Percentiles rank a stretch among this genome's conserved stretches.
These are phyloP conservation scores for Saprolegnia diclina DNA, from an alignment of 352 stramenopile species.

Conservation along the genomic window DNA sequence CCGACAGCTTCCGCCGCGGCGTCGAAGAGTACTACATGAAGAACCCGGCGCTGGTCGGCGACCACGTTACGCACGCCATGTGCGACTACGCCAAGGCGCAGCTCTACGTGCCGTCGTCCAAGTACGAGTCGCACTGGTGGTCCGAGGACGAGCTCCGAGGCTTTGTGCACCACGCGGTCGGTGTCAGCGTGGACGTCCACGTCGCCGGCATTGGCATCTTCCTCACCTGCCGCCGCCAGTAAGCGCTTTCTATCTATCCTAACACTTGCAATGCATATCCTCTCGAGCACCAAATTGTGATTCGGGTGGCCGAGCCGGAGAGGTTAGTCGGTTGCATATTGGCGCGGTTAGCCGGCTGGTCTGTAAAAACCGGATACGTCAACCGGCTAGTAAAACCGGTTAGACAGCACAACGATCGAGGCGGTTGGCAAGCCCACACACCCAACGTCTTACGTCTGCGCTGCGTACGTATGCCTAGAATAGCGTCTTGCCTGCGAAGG, in stretches of 20 bases:
- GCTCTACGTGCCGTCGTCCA: conserved; percentile 16
- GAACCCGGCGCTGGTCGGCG: conserved; percentile 22
- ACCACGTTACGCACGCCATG: conserved; percentile 26
- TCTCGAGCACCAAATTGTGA: too few relatives aligned
- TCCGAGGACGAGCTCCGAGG: conserved; percentile 1
- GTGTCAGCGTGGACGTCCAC: not conserved
- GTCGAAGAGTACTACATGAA: conserved; percentile 29
- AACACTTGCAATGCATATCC: not conserved
- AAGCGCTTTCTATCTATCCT: not conserved
- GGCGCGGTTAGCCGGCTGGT: too few relatives aligned
- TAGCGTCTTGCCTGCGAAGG: too few relatives aligned
- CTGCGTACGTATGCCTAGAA: too few relatives aligned
- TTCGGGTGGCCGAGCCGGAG: too few relatives aligned
- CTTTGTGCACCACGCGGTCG: not conserved
- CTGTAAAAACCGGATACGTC: too few relatives aligned
- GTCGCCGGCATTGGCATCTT: conserved; percentile 21
- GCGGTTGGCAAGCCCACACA: too few relatives aligned
- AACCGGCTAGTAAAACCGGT: too few relatives aligned
- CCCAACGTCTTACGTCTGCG: too few relatives aligned
- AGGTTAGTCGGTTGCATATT: too few relatives aligned
- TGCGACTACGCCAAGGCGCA: conserved; percentile 16
- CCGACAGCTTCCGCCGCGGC: conserved; percentile 18
- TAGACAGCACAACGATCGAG: too few relatives aligned
- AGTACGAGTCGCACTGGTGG: conserved; percentile 26
- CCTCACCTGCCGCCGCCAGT: not conserved